Conservation (phyloP, 805 yeast species). For the Sugiyamaella mastotermitis region DNA sequence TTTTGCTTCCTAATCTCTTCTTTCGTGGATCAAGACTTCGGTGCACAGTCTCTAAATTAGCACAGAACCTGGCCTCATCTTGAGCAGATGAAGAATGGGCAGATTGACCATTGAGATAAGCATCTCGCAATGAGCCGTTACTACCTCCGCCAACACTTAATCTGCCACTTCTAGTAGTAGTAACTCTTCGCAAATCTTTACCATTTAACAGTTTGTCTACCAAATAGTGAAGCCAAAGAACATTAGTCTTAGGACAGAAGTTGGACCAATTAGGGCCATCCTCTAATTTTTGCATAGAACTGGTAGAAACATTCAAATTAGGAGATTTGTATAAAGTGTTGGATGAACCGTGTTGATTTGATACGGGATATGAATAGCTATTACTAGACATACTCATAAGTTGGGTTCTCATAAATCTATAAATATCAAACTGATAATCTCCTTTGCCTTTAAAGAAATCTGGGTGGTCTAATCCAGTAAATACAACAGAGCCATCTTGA, state of each 20-base stretch:
- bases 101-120: slow-evolving; percentile 12
- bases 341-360: neutral
- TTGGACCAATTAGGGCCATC: slow-evolving; percentile 40
- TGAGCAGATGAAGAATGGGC: neutral
- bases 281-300: neutral
- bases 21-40: slow-evolving; percentile 23
- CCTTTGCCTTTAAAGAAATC: slow-evolving; percentile 55
- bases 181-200: slow-evolving; percentile 26
- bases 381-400: slow-evolving; percentile 2
- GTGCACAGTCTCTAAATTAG: slow-evolving; percentile 16
- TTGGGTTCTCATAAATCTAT: slow-evolving; percentile 46
- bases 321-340: slow-evolving; percentile 3
- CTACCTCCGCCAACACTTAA: slow-evolving; percentile 18
- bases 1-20: slow-evolving; percentile 17
- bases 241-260: slow-evolving; percentile 45
- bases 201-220: slow-evolving; percentile 42
- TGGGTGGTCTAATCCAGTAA: slow-evolving; percentile 59
- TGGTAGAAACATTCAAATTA: neutral
- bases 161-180: slow-evolving; percentile 19
- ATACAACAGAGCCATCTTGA: slow-evolving; percentile 29
- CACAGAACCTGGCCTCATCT: slow-evolving; percentile 21
- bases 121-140: slow-evolving; percentile 17
- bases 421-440: slow-evolving; percentile 57
- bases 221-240: slow-evolving; percentile 62
- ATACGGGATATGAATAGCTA: slow-evolving; percentile 2